Evolutionary conservation across 1,284 basidiomycete genomes (phyloP).

Genomic region (Termitomyces sp.): DNA sequence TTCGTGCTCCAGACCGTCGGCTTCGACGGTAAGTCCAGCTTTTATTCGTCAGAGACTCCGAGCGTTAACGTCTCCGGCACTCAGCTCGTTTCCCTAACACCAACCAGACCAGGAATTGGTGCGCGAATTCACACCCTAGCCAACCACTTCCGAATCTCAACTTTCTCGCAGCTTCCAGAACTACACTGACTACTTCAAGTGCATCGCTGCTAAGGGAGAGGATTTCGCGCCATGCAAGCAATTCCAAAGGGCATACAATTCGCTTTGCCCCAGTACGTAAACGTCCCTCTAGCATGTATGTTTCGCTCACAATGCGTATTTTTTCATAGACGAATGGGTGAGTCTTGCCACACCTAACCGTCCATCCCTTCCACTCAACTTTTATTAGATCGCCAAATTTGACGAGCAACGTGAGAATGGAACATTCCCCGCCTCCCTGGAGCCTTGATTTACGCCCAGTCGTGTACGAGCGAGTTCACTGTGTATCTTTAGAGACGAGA

Average conservation of each 20-base stretch:
- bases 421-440: constrained; percentile 87
- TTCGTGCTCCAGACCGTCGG: constrained; percentile 81
- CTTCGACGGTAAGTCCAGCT: constrained; percentile 65
- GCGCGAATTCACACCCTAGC: constrained; percentile 20
- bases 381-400: constrained; percentile 71
- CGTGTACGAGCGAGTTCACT: constrained; percentile 1
- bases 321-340: constrained; percentile 77
- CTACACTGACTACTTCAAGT: constrained; percentile 98
- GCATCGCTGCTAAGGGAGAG: constrained; percentile 94
- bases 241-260: constrained; percentile 96
- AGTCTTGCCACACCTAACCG: constrained; percentile 19
- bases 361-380: constrained; percentile 11
- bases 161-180: constrained; percentile 74
- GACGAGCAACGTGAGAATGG: constrained; percentile 91
- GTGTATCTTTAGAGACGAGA: constrained; percentile 2
- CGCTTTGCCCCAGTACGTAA: constrained; percentile 95
- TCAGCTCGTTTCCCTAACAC: constrained; percentile 91
- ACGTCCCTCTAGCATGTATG: constrained; percentile 1
- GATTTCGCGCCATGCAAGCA: constrained; percentile 98
- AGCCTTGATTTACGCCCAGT: constrained; percentile 36
- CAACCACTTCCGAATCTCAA: not conserved
- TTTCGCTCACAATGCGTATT: not conserved
- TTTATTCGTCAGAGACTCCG: not conserved
- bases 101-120: constrained; percentile 96
- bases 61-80: constrained; percentile 8